phyloP scores from a whole-genome alignment of 768 basidiomycete genomes.

The Lentinula lateritia region DNA sequence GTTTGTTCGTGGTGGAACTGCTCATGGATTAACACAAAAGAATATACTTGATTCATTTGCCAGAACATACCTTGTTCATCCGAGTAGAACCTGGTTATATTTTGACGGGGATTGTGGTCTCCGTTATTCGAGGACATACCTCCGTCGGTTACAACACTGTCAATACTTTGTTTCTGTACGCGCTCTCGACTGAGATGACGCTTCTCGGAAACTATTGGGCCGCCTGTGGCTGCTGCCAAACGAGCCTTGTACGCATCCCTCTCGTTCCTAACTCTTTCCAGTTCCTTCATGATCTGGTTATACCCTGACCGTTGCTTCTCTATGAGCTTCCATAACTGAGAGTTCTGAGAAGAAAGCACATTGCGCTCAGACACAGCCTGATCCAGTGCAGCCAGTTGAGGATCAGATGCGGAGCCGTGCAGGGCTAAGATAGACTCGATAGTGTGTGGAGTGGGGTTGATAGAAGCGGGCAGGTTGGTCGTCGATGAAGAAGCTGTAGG shows the following conservation, averaged over 20 bases:
- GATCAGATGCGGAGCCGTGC: slow-evolving; percentile 49
- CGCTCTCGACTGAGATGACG: slow-evolving; percentile 6
- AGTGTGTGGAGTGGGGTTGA: slow-evolving; percentile 33
- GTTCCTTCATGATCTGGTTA: slow-evolving; percentile 74
- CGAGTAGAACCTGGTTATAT: slow-evolving; percentile 26
- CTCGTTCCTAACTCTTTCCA: slow-evolving; percentile 79
- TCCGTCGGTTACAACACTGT: neutral
- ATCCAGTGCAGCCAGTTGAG: slow-evolving; percentile 65
- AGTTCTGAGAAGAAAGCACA: slow-evolving; percentile 72
- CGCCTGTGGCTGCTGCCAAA: slow-evolving; percentile 22
- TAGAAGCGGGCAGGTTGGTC: slow-evolving; percentile 17
- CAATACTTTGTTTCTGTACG: slow-evolving; percentile 9
- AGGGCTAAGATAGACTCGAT: slow-evolving; percentile 50
- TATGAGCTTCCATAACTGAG: slow-evolving; percentile 91
- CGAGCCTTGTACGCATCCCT: slow-evolving; percentile 65
- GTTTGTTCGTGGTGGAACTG: slow-evolving; percentile 24
- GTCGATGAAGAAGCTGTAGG: slow-evolving; percentile 12
- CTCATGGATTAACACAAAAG: slow-evolving; percentile 1
- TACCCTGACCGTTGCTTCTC: slow-evolving; percentile 88
- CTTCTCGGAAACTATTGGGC: slow-evolving; percentile 21
- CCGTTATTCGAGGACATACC: slow-evolving; percentile 6
- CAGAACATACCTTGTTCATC: slow-evolving; percentile 31
- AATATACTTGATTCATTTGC: slow-evolving; percentile 6
- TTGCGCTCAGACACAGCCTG: slow-evolving; percentile 79
- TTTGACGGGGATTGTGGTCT: slow-evolving; percentile 15